phyloP scores from a whole-genome alignment of 257 asterid species.

The Pogostemon cablin region DNA sequence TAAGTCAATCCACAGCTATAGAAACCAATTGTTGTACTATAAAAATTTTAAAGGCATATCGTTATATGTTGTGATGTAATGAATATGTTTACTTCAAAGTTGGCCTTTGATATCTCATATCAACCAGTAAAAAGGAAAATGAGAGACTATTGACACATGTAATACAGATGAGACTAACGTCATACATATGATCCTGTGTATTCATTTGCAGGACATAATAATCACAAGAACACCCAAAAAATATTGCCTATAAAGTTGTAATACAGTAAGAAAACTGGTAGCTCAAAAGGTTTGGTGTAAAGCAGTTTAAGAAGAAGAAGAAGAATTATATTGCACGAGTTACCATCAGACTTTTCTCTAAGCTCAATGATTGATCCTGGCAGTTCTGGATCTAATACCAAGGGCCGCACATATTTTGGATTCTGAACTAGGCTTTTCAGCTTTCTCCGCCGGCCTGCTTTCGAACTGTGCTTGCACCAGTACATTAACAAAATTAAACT shows the following conservation, averaged over 20 bases:
- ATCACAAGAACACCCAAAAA: conserved; percentile 23
- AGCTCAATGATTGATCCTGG: conserved; percentile 54
- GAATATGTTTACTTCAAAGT: neutral
- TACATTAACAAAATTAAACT: conserved; percentile 37
- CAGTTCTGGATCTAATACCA: conserved; percentile 59
- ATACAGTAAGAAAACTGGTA: conserved; percentile 14
- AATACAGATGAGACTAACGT: conserved; percentile 1
- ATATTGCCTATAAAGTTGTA: conserved; percentile 7
- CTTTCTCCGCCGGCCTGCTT: conserved; percentile 60
- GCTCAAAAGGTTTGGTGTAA: conserved; percentile 15
- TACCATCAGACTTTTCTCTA: conserved; percentile 81
- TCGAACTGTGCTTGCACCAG: conserved; percentile 62
- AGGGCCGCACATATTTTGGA: conserved; percentile 76
- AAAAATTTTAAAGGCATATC: neutral
- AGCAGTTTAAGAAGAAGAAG: conserved; percentile 5
- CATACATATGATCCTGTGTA: neutral
- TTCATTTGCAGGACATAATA: conserved; percentile 7
- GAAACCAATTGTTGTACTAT: conserved; percentile 11
- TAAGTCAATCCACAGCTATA: conserved; percentile 26
- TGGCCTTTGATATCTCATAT: conserved; percentile 4
- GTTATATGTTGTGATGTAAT: conserved; percentile 2
- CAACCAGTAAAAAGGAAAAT: neutral
- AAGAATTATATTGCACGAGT: conserved; percentile 26
- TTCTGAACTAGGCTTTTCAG: conserved; percentile 46
- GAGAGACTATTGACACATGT: conserved; percentile 5